Conservation (phyloP, 371 early-diverging fungal species). For the Syncephalastrum racemosum region DNA sequence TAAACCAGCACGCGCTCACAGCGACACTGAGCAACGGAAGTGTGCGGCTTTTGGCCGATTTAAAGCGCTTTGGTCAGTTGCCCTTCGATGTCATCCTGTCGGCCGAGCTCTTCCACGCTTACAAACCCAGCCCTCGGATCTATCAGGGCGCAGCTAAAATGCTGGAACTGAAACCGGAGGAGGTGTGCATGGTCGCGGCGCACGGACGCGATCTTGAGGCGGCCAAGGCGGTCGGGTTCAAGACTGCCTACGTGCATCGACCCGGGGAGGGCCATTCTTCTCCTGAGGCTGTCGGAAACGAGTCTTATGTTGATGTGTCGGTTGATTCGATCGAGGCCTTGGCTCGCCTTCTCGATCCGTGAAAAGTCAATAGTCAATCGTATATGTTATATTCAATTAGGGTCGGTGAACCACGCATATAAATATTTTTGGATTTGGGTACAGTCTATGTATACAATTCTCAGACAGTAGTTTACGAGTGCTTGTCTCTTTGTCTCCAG, state of each 20-base stretch:
- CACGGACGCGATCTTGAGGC: constrained; percentile 12
- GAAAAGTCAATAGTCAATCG: too few relatives aligned
- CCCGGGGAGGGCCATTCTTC: constrained; percentile 7
- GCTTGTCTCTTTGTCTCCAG: too few relatives aligned
- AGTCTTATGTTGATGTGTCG: too few relatives aligned
- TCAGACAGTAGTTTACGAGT: too few relatives aligned
- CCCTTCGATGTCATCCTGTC: constrained; percentile 18
- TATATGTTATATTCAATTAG: too few relatives aligned
- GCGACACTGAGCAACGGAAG: constrained; percentile 19
- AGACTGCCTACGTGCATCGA: constrained; percentile 11
- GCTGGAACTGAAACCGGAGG: constrained; percentile 10
- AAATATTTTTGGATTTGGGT: too few relatives aligned
- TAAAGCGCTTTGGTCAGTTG: constrained; percentile 11
- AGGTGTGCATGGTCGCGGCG: constrained; percentile 19
- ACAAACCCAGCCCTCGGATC: constrained; percentile 13
- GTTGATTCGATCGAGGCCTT: too few relatives aligned
- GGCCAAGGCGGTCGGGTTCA: constrained; percentile 11
- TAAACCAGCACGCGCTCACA: constrained; percentile 6
- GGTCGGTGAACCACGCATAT: too few relatives aligned
- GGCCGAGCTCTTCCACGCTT: constrained; percentile 12
- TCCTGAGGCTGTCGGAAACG: too few relatives aligned
- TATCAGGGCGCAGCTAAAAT: constrained; percentile 14
- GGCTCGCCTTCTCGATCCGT: too few relatives aligned
- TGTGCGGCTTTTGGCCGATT: constrained; percentile 13
- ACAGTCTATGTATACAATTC: too few relatives aligned